These are phyloP conservation scores for Kluyveromyces marxianus DNA, from an alignment of 1,139 yeast species.

Conservation along the genomic window DNA sequence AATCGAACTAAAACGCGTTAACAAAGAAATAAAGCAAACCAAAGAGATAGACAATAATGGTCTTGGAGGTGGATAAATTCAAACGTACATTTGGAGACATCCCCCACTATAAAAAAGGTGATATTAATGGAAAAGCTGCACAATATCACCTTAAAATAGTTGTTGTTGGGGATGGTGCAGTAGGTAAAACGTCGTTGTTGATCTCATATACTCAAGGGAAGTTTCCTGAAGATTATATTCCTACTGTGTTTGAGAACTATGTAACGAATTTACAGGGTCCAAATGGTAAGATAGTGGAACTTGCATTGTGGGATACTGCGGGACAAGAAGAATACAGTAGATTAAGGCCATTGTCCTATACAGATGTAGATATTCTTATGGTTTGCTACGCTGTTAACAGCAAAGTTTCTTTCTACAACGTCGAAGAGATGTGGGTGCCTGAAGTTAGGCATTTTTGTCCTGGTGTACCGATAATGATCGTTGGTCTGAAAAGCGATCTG, in stretches of 20 bases:
- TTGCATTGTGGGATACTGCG: conserved; percentile 90
- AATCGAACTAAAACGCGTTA: too few species aligned
- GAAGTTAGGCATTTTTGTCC: conserved; percentile 82
- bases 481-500: conserved; percentile 74
- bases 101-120: conserved; percentile 20
- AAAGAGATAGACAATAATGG: neutral
- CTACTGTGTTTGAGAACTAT: conserved; percentile 84
- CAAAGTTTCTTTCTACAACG: conserved; percentile 58
- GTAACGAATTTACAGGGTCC: conserved; percentile 58
- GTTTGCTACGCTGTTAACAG: conserved; percentile 71
- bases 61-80: conserved; percentile 7
- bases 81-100: conserved; percentile 21
- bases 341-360: conserved; percentile 73
- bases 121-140: conserved; percentile 14
- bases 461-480: conserved; percentile 63
- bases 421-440: conserved; percentile 78
- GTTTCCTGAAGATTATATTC: conserved; percentile 73
- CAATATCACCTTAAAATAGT: conserved; percentile 46
- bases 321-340: conserved; percentile 92
- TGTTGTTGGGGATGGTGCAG: conserved; percentile 90
- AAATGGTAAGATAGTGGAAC: conserved; percentile 42
- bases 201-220: conserved; percentile 75
- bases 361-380: conserved; percentile 68
- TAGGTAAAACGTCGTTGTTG: conserved; percentile 85
- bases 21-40: neutral